phyloP scores from a whole-genome alignment of 306 rosid species.

The Trifolium repens region DNA sequence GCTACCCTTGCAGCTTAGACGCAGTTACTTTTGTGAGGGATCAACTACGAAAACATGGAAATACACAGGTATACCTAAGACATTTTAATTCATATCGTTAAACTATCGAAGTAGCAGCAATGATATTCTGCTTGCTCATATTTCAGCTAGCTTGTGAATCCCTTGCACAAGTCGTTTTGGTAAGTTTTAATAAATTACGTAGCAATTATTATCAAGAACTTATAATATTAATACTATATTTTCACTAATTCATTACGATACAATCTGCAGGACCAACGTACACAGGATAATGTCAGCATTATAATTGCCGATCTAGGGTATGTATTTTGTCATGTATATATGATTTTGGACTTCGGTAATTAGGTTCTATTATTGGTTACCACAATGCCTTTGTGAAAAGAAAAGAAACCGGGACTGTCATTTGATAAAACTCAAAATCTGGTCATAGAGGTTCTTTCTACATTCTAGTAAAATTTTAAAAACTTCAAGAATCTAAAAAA shows the following conservation, averaged over 20 bases:
- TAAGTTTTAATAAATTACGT: conserved; percentile 52
- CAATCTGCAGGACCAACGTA: conserved; percentile 64
- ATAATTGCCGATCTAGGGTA: conserved; percentile 95
- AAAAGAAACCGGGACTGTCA: background rate
- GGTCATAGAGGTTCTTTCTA: background rate
- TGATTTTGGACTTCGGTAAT: conserved; percentile 9
- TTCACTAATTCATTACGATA: conserved; percentile 21
- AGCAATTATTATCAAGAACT: conserved; percentile 6
- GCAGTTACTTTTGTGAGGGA: conserved; percentile 81
- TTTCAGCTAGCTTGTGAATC: conserved; percentile 88
- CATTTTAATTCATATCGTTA: conserved; percentile 7
- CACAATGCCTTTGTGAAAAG: conserved; percentile 11
- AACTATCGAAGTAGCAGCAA: conserved; percentile 11
- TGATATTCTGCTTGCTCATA: conserved; percentile 40
- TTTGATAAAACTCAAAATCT: conserved; percentile 11
- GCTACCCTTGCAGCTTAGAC: conserved; percentile 74
- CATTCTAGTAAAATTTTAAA: background rate
- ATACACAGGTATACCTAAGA: conserved; percentile 72
- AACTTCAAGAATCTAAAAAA: background rate
- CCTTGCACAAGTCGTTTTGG: conserved; percentile 92
- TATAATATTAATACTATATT: background rate
- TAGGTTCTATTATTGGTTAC: conserved; percentile 11
- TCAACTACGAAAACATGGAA: conserved; percentile 81
- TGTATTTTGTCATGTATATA: conserved; percentile 24
- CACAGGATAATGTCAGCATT: conserved; percentile 96